Percentiles rank a stretch among this genome's conserved stretches.
Evolutionary conservation across 2,329 filamentous ascomycete genomes (phyloP).

Genomic region (Davidsoniella virescens): DNA sequence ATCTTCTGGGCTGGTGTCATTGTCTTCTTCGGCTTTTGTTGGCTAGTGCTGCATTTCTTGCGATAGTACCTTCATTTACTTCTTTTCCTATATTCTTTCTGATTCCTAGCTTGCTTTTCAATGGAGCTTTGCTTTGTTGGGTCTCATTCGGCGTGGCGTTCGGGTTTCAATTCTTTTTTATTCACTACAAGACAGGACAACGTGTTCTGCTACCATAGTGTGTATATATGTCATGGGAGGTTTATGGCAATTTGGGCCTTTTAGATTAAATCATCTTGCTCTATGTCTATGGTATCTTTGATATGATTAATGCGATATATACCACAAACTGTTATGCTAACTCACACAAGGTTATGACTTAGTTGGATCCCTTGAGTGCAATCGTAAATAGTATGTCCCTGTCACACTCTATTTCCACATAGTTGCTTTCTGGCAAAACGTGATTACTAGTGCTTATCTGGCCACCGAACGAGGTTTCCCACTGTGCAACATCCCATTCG

Average conservation of each 20-base stretch:
- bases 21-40: constrained; percentile 82
- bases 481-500: constrained; percentile 78
- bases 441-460: constrained; percentile 70
- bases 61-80: constrained; percentile 29
- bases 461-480: constrained; percentile 62
- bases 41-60: constrained; percentile 74
- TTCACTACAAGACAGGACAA: neutral
- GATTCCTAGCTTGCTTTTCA: constrained; percentile 10
- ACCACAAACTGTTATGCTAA: neutral
- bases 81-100: neutral
- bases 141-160: constrained; percentile 12
- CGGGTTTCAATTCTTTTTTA: neutral
- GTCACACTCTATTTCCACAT: constrained; percentile 46
- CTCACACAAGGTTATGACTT: neutral
- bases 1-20: constrained; percentile 82
- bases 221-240: neutral
- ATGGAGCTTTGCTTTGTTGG: neutral
- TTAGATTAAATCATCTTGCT: neutral
- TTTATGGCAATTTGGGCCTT: neutral
- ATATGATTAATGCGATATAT: neutral
- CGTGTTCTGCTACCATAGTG: neutral
- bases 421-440: constrained; percentile 39
- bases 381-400: constrained; percentile 60
- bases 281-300: neutral
- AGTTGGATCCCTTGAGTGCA: constrained; percentile 7